Percentiles rank a stretch among this genome's conserved stretches.
Conservation (phyloP, 2,329 filamentous ascomycete genomes). For the Aspergillus hiratsukae region DNA sequence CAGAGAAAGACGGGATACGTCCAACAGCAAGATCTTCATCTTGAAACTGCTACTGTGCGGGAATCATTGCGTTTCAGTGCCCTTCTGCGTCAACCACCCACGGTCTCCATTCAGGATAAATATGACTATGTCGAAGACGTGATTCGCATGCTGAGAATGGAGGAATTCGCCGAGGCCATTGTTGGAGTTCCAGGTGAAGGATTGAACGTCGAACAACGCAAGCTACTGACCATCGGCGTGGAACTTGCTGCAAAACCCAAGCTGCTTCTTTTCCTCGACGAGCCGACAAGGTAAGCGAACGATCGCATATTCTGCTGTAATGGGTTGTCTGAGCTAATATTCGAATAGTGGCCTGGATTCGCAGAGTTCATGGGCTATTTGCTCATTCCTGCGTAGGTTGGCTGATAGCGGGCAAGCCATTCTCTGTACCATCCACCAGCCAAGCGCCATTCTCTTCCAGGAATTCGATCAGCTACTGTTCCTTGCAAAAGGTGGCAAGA, state of each 20-base stretch:
- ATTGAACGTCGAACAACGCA: slow-evolving; percentile 58
- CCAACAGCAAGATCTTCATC: slow-evolving; percentile 84
- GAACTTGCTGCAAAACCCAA: slow-evolving; percentile 87
- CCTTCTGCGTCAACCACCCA: slow-evolving; percentile 71
- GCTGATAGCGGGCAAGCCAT: slow-evolving; percentile 83
- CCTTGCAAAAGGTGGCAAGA: slow-evolving; percentile 59
- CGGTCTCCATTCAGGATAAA: slow-evolving; percentile 68
- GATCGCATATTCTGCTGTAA: neutral
- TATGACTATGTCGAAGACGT: slow-evolving; percentile 81
- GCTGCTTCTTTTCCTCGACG: slow-evolving; percentile 82
- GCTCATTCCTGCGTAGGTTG: slow-evolving; percentile 76
- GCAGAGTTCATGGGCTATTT: slow-evolving; percentile 86
- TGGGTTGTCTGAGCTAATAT: neutral
- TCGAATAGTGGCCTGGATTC: slow-evolving; percentile 69
- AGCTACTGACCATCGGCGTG: slow-evolving; percentile 82
- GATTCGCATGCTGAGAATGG: slow-evolving; percentile 82
- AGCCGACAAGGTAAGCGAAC: slow-evolving; percentile 62
- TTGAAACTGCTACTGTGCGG: slow-evolving; percentile 77
- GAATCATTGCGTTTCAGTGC: slow-evolving; percentile 84
- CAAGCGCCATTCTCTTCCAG: slow-evolving; percentile 85
- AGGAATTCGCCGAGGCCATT: slow-evolving; percentile 79
- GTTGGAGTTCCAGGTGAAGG: slow-evolving; percentile 83
- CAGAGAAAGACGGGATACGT: slow-evolving; percentile 47
- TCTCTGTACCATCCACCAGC: slow-evolving; percentile 90
- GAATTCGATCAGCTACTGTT: slow-evolving; percentile 64